Base-by-base conservation (phyloP, 1,139 yeast species). In the Scheffersomyces titani region DNA sequence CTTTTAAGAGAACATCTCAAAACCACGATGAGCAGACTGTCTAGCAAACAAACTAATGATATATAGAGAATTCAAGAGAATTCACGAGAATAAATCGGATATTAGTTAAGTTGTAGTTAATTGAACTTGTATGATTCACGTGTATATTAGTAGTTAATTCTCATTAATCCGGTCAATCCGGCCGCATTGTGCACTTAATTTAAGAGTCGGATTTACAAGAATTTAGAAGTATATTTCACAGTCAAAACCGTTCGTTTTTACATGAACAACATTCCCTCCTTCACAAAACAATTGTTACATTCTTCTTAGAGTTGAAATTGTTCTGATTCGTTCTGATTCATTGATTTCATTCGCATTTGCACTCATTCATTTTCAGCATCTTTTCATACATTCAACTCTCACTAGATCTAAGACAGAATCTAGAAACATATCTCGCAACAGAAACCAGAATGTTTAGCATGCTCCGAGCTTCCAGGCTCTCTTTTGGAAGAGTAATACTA, bases 1-100 rank as follows among this genome's bases (percentile, higher is more conserved):
- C 65, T 82, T 20, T 67, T 81, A 47, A 70, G 83, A 49, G 72
- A 69, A 55, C 78, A 79, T 53, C 63, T 78, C 47, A 54, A 54
- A n/a, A 22, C n/a, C 16, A 46, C 49, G 22, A n/a, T 49, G 40
- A 16, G 3, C 11, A 11, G 40, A 11, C 40, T 30, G 40, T 30
- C 40, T 16, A 30, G 16, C 16, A 30, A 30, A 9, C 4, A 4
- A 11, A 30, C 13, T 11, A 16, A 30, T 30, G 40, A 30, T 30
- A 30, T 30, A 30, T 30, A 30, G 40, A 30, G 40, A 30, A 30
- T 30, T 30, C 40, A 30, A 13, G 13, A 9, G 40, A 30, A 30
- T 30, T 30, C 40, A 30, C 13, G 40, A 30, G 16, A 30, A 30
- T 30, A 30, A 30, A 30, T 16, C 4, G 40, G 40, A 30, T 30